Conservation (phyloP, 2,329 filamentous ascomycete genomes). For the Septoria petroselini region DNA sequence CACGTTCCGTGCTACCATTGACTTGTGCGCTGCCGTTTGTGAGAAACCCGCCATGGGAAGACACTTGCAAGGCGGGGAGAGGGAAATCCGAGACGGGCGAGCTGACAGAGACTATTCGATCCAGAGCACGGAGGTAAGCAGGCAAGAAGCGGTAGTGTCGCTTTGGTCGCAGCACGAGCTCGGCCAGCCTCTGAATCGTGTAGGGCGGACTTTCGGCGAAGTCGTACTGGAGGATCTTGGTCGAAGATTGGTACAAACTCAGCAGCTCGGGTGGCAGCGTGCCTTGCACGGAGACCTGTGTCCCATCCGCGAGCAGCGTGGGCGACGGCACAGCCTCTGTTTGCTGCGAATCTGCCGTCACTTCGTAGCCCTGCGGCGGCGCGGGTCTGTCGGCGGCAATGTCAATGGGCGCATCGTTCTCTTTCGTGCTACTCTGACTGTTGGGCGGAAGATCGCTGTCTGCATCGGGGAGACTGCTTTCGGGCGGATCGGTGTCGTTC, state of each 20-base stretch:
- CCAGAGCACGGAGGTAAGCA: slow-evolving; percentile 83
- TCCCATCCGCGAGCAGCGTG: slow-evolving; percentile 4
- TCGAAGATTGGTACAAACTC: slow-evolving; percentile 47
- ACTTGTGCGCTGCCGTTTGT: slow-evolving; percentile 52
- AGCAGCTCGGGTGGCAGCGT: slow-evolving; percentile 63
- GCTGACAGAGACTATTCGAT: slow-evolving; percentile 86
- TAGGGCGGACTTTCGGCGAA: slow-evolving; percentile 80
- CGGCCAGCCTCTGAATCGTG: slow-evolving; percentile 86
- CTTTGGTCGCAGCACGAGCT: slow-evolving; percentile 74
- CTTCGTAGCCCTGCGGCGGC: slow-evolving; percentile 40
- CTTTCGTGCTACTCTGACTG: slow-evolving; percentile 62
- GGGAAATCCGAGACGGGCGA: slow-evolving; percentile 79
- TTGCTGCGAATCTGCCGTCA: slow-evolving; percentile 20
- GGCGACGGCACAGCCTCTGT: slow-evolving; percentile 29
- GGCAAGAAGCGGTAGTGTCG: slow-evolving; percentile 78
- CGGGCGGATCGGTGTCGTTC: slow-evolving; percentile 24
- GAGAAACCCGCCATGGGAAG: slow-evolving; percentile 48
- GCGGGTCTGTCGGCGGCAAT: slow-evolving; percentile 39
- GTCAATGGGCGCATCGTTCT: slow-evolving; percentile 55
- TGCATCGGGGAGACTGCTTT: slow-evolving; percentile 26
- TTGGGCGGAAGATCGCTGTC: slow-evolving; percentile 22
- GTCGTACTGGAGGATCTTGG: slow-evolving; percentile 40
- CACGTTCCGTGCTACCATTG: slow-evolving; percentile 60
- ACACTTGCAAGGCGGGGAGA: slow-evolving; percentile 57
- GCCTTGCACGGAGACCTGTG: slow-evolving; percentile 36